Percentiles rank a stretch among this genome's conserved stretches.
These are phyloP conservation scores for Chaetomium strumarium DNA, from an alignment of 2,329 filamentous ascomycete species.

Conservation along the genomic window DNA sequence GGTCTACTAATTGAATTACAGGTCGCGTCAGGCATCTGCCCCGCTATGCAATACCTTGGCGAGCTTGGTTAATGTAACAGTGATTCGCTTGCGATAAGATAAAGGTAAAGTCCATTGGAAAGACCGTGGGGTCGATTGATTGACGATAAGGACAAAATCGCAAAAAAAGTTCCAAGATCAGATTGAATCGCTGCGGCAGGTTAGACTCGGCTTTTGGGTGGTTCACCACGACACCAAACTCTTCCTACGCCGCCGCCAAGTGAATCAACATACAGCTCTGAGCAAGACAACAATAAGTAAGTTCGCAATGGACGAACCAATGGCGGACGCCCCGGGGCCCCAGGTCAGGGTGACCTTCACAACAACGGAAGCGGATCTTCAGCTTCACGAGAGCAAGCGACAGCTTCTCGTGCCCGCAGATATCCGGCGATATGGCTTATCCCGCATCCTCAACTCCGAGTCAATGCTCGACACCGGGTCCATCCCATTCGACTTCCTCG, in stretches of 20 bases:
- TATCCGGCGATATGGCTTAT: slow-evolving; percentile 64
- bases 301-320: slow-evolving; percentile 26
- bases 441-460: slow-evolving; percentile 65
- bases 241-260: no score
- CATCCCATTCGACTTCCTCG: slow-evolving; percentile 87
- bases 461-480: slow-evolving; percentile 64
- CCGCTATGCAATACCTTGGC: no score
- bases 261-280: no score
- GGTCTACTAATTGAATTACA: neutral
- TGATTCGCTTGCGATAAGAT: slow-evolving; percentile 22
- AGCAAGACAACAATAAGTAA: neutral
- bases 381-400: slow-evolving; percentile 56
- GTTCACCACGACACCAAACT: neutral
- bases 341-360: slow-evolving; percentile 65
- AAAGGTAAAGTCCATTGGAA: neutral
- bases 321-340: slow-evolving; percentile 31
- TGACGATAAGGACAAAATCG: no score
- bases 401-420: slow-evolving; percentile 60
- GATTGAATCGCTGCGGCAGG: slow-evolving; percentile 12
- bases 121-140: slow-evolving; percentile 16
- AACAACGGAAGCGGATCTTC: slow-evolving; percentile 55
- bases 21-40: slow-evolving; percentile 14
- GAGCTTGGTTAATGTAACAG: no score
- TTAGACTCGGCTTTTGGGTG: neutral
- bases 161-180: slow-evolving; percentile 21